A percentile compares a stretch with the other conserved stretches of the same genome.
These are phyloP conservation scores for Mycena sp. DNA, from an alignment of 1,284 basidiomycete genomes.

Conservation along the genomic window DNA sequence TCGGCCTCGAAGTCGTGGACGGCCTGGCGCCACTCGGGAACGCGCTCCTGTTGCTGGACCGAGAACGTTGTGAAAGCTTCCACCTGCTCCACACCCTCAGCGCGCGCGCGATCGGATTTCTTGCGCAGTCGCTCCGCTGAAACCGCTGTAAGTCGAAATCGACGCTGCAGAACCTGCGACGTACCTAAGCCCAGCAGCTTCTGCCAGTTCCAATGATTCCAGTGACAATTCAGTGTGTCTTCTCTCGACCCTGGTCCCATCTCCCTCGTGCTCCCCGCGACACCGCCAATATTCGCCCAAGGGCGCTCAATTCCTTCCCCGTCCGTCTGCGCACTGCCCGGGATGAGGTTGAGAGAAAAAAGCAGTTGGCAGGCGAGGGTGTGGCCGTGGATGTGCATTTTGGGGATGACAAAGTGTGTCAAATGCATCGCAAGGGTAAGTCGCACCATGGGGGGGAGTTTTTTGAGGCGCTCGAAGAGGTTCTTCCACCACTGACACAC, in stretches of 20 bases:
- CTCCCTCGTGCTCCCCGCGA: constrained; percentile 34
- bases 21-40: not conserved
- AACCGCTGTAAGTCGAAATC: too few relatives aligned
- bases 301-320: constrained; percentile 40
- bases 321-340: constrained; percentile 34
- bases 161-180: not conserved
- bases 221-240: constrained; percentile 40
- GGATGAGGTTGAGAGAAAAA: constrained; percentile 36
- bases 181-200: constrained; percentile 34
- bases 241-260: constrained; percentile 28
- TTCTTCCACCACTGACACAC: constrained; percentile 33
- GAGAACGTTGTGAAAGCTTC: constrained; percentile 1
- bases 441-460: not conserved
- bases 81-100: not conserved
- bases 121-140: not conserved
- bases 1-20: constrained; percentile 7
- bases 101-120: not conserved
- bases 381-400: constrained; percentile 41
- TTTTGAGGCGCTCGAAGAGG: constrained; percentile 14
- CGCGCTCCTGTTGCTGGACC: not conserved
- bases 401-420: constrained; percentile 30
- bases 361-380: constrained; percentile 28
- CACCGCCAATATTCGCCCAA: constrained; percentile 19
- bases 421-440: constrained; percentile 21
- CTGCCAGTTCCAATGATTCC: constrained; percentile 39